These are phyloP conservation scores for Yarrowia divulgata DNA, from an alignment of 805 yeast species.

Conservation along the genomic window DNA sequence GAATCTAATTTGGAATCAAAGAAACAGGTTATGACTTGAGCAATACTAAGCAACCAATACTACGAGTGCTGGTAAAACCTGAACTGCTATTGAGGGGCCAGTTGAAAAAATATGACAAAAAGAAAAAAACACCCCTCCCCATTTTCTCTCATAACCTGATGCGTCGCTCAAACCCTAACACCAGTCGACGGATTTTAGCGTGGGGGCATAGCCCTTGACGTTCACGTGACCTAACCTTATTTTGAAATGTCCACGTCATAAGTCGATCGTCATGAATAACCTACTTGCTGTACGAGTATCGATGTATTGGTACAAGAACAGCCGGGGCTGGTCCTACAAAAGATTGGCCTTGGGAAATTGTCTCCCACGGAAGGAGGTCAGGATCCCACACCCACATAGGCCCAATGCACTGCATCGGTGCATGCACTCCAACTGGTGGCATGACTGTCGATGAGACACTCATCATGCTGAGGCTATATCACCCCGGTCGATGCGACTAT, in stretches of 20 bases:
- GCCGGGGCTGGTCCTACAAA: no score
- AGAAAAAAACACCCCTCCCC: no score
- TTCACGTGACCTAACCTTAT: slow-evolving; percentile 9
- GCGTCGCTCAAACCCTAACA: background rate
- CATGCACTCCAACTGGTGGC: slow-evolving; percentile 2
- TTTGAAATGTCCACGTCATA: slow-evolving; percentile 9
- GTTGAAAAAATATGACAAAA: no score
- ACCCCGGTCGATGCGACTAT: background rate
- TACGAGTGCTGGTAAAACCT: no score
- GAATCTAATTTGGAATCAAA: background rate
- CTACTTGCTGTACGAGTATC: background rate
- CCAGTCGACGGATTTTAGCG: slow-evolving; percentile 26
- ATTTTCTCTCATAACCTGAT: background rate
- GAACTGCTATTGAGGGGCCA: no score
- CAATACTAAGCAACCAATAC: no score
- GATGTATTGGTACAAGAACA: no score
- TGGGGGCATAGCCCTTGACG: slow-evolving; percentile 13
- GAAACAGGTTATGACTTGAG: slow-evolving; percentile 3
- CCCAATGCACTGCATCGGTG: background rate
- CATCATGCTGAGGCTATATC: background rate
- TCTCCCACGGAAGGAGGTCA: no score
- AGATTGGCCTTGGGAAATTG: no score
- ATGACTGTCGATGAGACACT: background rate
- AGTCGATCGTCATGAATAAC: slow-evolving; percentile 5
- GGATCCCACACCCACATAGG: no score